Evolutionary conservation across 495 filamentous ascomycete genomes (phyloP), one percentile per base, ranked within the genome.

Genomic region (Clavariopsis aquatica): DNA sequence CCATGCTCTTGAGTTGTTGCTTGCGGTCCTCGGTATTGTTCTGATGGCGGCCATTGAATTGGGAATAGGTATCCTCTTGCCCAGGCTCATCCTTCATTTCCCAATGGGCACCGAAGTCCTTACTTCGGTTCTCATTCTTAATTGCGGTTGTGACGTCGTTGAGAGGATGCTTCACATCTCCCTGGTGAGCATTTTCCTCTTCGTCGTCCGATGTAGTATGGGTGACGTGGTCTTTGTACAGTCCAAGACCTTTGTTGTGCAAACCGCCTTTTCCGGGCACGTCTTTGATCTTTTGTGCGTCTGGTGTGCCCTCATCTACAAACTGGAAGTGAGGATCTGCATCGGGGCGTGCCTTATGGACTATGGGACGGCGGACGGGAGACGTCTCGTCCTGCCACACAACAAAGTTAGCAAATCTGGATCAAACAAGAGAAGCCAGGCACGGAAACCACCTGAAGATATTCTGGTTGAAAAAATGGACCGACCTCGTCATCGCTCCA

Each of bases 261-360:
- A 53, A 52, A 28, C 57, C 52, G 27, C 70, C 67, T 56, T 73
- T 72, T 59, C 23, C 22, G n/a, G 61, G 8, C 10, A 49, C 28
- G 47, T 52, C 47, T 67, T 60, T 38, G 76, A 74, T 23, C 62
- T 63, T 17, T 22, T 77, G 71, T 22, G 73, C 75, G 13, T 47
- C 56, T 1, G 78, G 75, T 2, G 78, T 81, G 36, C 74, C 78
- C 52, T 82, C 78, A 70, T 92, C 85, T 20, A 77, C 78, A 65
- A 94, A 80, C 36, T 89, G 82, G 67, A 96, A 96, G 76, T 97
- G 91, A 0, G 86, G 77, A 66, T 90, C 85, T 15, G 88, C 85
- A 61, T 96, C 90, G 23, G 84, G 88, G 46, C 93, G 91, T 15
- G 89, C 79, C 65, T 92, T 87, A 55, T 77, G 74, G 54, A 84